Evolutionary conservation across 768 basidiomycete genomes (phyloP), one percentile per base, ranked within the genome.

Genomic region (Glaciozyma antarctica): DNA sequence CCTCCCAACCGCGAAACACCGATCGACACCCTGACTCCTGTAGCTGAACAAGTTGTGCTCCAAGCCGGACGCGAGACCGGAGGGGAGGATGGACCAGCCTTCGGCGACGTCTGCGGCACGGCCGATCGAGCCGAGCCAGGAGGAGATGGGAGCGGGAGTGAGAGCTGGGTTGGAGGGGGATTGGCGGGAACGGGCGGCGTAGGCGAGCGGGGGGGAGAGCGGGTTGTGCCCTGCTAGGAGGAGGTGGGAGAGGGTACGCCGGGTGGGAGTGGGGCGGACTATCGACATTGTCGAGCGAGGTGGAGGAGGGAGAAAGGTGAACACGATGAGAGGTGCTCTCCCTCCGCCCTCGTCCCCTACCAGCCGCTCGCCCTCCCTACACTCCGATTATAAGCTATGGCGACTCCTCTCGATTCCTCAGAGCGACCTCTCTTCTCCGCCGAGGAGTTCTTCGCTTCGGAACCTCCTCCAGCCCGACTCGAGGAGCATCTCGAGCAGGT

Each of bases 381-480:
- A 9, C 16, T 21, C n/a, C 21, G 49, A 51, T 7, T 15, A 12
- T 4, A 22, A n/a, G 47, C 19, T 16, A 19, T 24, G 47, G 47
- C 19, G n/a, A 24, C 49, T n/a, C 34, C 38, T 21, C 22, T 17
- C 55, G 55, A 56, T 21, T 24, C 43, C n/a, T 24, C 28, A 4
- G 57, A 58, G 21, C 41, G 57, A 13, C 57, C 57, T 16, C 57
- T 26, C 24, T 71, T 67, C 66, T 65, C 64, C 1, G 70, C 70
- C 13, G 88, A 92, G 69, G 80, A 81, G 3, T 98, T 97, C 79
- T 99, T 95, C 74, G 85, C 83, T 58, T 90, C 89, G 0, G 92
- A 99, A 73, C 81, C 81, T 22, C 85, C 86, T 13, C 95, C 95
- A 2, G 73, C 83, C 1, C 81, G 81, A 12, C 83, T 99, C 21